Conservation (phyloP, 2,329 filamentous ascomycete species). For the Epichloe aotearoae region DNA sequence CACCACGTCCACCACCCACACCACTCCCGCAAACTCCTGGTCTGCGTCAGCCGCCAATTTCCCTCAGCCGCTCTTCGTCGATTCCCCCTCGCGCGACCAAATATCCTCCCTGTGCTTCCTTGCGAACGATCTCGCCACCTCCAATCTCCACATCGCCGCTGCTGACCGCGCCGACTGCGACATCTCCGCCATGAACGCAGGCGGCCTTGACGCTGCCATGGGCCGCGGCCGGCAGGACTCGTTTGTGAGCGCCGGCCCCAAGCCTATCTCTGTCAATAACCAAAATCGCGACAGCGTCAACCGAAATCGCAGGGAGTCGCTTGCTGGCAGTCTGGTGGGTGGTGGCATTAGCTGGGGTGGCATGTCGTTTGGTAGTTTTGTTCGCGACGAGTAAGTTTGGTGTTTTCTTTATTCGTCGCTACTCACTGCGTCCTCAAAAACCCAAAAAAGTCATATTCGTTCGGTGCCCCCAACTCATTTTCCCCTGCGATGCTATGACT, state of each 20-base stretch:
- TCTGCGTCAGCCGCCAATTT: conserved; percentile 19
- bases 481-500: conserved; percentile 7
- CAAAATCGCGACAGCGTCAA: conserved; percentile 46
- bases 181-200: conserved; percentile 43
- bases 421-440: background rate
- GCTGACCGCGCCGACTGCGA: conserved; percentile 11
- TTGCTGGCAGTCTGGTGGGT: conserved; percentile 54
- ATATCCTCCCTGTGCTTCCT: conserved; percentile 13
- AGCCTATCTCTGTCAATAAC: conserved; percentile 54
- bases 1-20: conserved; percentile 7
- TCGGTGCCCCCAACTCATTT: too few species aligned
- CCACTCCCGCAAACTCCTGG: conserved; percentile 13
- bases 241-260: conserved; percentile 51
- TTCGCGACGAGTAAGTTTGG: conserved; percentile 82
- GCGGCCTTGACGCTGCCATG: conserved; percentile 43
- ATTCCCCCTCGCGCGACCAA: conserved; percentile 12
- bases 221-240: conserved; percentile 49
- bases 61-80: conserved; percentile 12
- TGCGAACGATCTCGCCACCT: conserved; percentile 13
- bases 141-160: conserved; percentile 9
- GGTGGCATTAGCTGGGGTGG: conserved; percentile 97
- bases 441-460: too few species aligned
- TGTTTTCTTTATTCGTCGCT: background rate
- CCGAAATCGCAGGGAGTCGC: conserved; percentile 46
- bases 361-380: conserved; percentile 90